Evolutionary conservation across 495 filamentous ascomycete genomes (phyloP), one percentile per base, ranked within the genome.

Genomic region (Daldinia vernicosa): DNA sequence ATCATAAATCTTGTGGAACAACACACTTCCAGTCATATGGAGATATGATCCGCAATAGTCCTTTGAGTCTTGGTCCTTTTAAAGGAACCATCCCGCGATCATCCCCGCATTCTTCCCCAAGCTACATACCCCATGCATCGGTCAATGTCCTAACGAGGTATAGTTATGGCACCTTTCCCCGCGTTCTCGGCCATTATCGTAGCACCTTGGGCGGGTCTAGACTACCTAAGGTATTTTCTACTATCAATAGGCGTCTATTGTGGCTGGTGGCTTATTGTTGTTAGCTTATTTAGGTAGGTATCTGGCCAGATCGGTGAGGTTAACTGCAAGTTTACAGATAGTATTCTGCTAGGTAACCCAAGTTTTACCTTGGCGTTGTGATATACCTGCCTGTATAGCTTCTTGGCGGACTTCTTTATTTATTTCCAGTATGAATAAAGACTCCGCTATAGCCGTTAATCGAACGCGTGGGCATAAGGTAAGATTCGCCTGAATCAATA

Each of bases 81-180:
- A 47, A 9, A 9, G n/a, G 39, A 40, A 17, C n/a, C 17, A 17
- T 17, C 39, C 17, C 2, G 39, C 0, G 15, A 40, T 40, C 39
- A 40, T 17, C 43, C 43, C 43, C 43, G 43, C 43, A 47, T 47
- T 47, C 43, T 47, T 47, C 43, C 43, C 43, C 43, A 24, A 47
- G 19, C 43, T 47, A 9, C 43, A 22, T 47, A 24, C 43, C 43
- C 17, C 43, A 24, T 47, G 43, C 43, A 22, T 22, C 43, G 43
- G 43, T 22, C 17, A 22, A 47, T 17, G 17, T 4, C 43, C 43
- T 1, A 47, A 47, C 17, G 43, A 19, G 43, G 43, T 4, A 47
- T 47, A 47, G 43, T 11, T 22, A 47, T 19, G 43, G 43, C 43
- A 2, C 17, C 43, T 4, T 19, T 17, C 43, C 39, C 39, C 39